Base-by-base conservation (phyloP, 805 yeast genomes). In the Ogataea parapolymorpha region DNA sequence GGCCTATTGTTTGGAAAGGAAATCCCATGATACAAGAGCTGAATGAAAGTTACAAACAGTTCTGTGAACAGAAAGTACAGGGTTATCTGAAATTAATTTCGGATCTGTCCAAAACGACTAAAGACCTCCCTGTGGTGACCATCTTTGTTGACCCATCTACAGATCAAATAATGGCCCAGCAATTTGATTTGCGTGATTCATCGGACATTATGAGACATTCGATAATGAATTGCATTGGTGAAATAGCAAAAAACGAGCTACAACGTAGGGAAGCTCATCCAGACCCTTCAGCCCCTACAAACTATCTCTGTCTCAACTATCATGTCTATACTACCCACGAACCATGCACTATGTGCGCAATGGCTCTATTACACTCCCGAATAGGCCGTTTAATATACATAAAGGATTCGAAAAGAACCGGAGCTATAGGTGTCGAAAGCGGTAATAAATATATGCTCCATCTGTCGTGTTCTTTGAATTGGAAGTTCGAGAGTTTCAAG, bases 1-100 rank as follows among this genome's bases (percentile, higher is more conserved):
- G 98, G 99, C 98, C 98, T 0, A 65, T 87, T 39, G 72, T 87
- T 28, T 93, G 98, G 98, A 81, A 89, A 51, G 98, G 98, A 0
- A 88, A 90, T 55, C 95, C 95, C 0, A 71, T 80, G 50, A 79
- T 80, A 44, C 93, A 85, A 54, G 75, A 74, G 24, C 61, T 87
- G 28, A 79, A 82, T 22, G 79, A 76, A 42, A 42, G 49, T 16
- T 48, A 46, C 38, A 54, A 46, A 20, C 26, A 23, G 1, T 54
- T 80, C 39, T 75, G 85, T 45, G 67, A 77, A 37, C 64, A 51
- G 0, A 56, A 56, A 20, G 79, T 79, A 36, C 53, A 54, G 26
- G 37, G 51, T 3, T 62, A 67, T 37, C 51, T 71, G 22, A 29
- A 42, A 2, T 32, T 39, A 10, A 55, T 71, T 15, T 49, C 69